Base-by-base conservation (phyloP, 2,329 filamentous ascomycete species). In the Ciborinia camelliae region DNA sequence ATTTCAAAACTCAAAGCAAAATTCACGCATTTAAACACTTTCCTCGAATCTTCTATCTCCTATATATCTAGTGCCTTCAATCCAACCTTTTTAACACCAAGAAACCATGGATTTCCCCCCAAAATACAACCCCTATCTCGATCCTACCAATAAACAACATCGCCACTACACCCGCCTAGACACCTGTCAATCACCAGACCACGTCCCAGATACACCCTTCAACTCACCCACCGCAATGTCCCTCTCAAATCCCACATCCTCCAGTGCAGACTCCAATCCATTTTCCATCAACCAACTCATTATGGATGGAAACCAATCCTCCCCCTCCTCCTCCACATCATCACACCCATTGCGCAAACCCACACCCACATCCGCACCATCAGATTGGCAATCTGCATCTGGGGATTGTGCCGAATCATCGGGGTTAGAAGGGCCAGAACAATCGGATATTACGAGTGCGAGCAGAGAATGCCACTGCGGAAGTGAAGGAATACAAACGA, bases 201-300 rank as follows among this genome's bases (percentile, higher is more conserved):
- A n/a, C 51, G 61, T 63, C 23, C 61, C 61, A 35, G 61, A 63
- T 18, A 63, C 61, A 20, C 61, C 61, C 10, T 48, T 63, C 30
- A 63, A 63, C n/a, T 63, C 61, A 30, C 61, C 61, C 3, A 55
- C 37, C 37, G 39, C 51, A 37, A 54, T 57, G 28, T 57, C 39
- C 23, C 45, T 61, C 58, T 50, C 43, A 39, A 47, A 45, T 6
- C 20, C 51, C 15, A 41, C 57, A n/a, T 45, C 37, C 9, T 28
- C 23, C 10, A 55, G 30, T 53, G 26, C 43, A 50, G 35, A 50
- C 10, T 14, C 32, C n/a, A 57, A 63, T 23, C n/a, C 60, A 28
- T 28, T 47, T 20, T 57, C 51, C 35, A 20, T 63, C 5, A 57
- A 54, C n/a, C 61, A 57, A 30, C n/a, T 63, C 28, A 63, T 63